Evolutionary conservation across 2,329 filamentous ascomycete genomes (phyloP), one percentile per base, ranked within the genome.

Genomic region (Neocucurbitaria cava): DNA sequence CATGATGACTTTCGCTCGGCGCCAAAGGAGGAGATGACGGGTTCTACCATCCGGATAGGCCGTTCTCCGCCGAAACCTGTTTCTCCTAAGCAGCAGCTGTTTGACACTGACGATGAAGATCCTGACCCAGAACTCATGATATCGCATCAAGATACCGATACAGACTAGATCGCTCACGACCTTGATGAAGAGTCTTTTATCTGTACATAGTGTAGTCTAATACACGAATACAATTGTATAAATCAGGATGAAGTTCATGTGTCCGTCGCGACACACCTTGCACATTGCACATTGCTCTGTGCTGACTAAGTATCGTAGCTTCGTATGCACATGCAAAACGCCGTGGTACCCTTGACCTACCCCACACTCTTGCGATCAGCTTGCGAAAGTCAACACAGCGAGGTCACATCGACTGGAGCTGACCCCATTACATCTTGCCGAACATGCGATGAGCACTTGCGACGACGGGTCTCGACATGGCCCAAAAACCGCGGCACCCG

Each of bases 51-150:
- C 18, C 61, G 70, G n/a, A 69, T 73, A 24, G 56, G 57, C 28
- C 59, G 58, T 5, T 68, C 66, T 11, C 64, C 69, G 15, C 59
- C 67, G 10, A 76, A 65, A 68, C 68, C 56, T 69, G 74, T 61
- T 59, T 57, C 62, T 21, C 36, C 59, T 5, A 66, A 69, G 58
- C 61, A 66, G 35, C 63, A 57, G 46, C 65, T 72, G 15, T 73
- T 73, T 44, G 76, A 78, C 40, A 75, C 75, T 6, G 78, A 79
- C 52, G 78, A 81, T 55, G 75, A 76, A 21, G 74, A 76, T 49
- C 78, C 79, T 6, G 78, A 81, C 66, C 79, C 80, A 10, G 79
- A 82, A 56, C 68, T 82, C 11, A 69, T 82, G 67, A 79, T 82
- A 30, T 81, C 78, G 9, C 76, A 77, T 54, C 77, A 79, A 46